Conservation (phyloP, 2,329 filamentous ascomycete species). For the Cladophialophora carrionii region DNA sequence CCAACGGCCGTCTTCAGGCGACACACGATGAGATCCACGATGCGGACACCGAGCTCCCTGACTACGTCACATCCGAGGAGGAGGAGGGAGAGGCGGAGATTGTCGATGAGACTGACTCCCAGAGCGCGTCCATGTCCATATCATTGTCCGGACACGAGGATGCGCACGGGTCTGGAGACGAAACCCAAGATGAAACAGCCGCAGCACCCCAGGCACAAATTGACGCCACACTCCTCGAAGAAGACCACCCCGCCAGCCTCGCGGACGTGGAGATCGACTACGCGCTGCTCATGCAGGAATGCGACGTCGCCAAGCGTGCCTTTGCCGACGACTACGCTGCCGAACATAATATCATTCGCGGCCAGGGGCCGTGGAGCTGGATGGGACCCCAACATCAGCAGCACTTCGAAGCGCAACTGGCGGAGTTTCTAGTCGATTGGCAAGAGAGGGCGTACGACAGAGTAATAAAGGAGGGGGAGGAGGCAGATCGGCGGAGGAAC, state of each 20-base stretch:
- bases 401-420: not conserved
- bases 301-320: not conserved
- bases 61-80: not conserved
- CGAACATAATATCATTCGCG: not conserved
- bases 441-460: not conserved
- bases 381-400: not conserved
- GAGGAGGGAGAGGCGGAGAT: not conserved
- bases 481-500: not conserved
- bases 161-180: too few species aligned
- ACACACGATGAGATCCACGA: not conserved
- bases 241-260: not conserved
- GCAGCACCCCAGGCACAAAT: not conserved
- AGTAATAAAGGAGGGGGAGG: not conserved
- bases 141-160: not conserved
- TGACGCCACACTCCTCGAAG: not conserved
- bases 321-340: conserved; percentile 5
- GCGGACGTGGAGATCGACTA: not conserved
- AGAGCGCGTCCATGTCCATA: not conserved
- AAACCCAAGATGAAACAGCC: not conserved
- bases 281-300: not conserved
- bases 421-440: not conserved
- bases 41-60: not conserved
- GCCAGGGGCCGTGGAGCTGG: not conserved
- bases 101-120: not conserved
- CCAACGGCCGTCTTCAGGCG: not conserved